Evolutionary conservation across 2,329 filamentous ascomycete genomes (phyloP), one percentile per base, ranked within the genome.

Genomic region (Anthostomella pinea): DNA sequence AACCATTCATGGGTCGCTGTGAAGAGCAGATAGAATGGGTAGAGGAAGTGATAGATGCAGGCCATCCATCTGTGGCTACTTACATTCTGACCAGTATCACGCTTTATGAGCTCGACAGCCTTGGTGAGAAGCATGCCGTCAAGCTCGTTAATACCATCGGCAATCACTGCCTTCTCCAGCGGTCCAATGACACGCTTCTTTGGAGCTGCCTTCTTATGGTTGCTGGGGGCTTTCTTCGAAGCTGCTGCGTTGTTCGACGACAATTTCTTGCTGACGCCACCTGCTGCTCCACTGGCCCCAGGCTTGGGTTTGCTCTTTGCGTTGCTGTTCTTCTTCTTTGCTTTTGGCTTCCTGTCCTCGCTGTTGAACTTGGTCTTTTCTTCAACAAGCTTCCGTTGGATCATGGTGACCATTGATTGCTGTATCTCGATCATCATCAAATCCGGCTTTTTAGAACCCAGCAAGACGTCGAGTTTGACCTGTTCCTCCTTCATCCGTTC

Each of bases 121-220:
- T 81, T 79, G 32, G 83, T 77, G 56, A 95, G 84, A 49, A 87
- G 81, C n/a, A 73, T 71, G 32, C 85, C 83, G 13, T 89, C 82
- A 39, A 97, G 79, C 45, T 83, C 82, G 52, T 83, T 85, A 46
- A 95, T 93, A 10, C 86, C 85, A 40, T 84, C 83, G 2, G 88
- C 91, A 39, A 98, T 94, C 48, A 90, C 79, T 39, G 93, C 87
- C 70, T 97, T 97, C 65, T 98, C 89, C 3, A 83, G 73, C 41
- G 79, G 83, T 28, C 88, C 79, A 55, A 86, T 77, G 35, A 75
- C 75, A n/a, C 73, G 68, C 53, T 78, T 81, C 43, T 70, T 73
- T 0, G 56, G 46, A 0, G 63, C 56, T 4, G 65, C 54, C 53
- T 75, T 75, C 59, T 79, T 69, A 39, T 58, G 55, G 31, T 22